A percentile compares a stretch with the other conserved stretches of the same genome.
phyloP scores from a whole-genome alignment of 495 filamentous ascomycete species.

The Polyplosphaeria fusca region DNA sequence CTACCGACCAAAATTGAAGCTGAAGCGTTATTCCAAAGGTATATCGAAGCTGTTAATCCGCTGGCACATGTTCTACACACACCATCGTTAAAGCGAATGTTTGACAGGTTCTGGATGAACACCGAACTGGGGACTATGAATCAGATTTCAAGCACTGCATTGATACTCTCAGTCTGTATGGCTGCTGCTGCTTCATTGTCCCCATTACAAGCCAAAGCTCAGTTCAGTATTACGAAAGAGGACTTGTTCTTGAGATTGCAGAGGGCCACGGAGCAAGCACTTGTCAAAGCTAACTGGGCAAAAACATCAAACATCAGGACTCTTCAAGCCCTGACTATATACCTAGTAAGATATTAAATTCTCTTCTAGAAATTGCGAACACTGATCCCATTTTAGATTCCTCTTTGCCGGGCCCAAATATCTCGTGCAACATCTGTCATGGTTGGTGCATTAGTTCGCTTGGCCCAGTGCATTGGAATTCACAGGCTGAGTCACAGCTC shows the following conservation, averaged over 20 bases:
- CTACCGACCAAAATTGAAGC: constrained; percentile 29
- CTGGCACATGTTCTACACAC: constrained; percentile 32
- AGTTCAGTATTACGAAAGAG: constrained; percentile 33
- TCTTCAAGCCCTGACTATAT: constrained; percentile 34
- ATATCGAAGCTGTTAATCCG: constrained; percentile 31
- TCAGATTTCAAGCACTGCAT: constrained; percentile 27
- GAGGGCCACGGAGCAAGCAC: constrained; percentile 27
- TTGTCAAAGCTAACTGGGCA: constrained; percentile 31
- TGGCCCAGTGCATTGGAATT: constrained; percentile 34
- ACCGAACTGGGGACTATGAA: constrained; percentile 29
- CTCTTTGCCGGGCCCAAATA: constrained; percentile 31
- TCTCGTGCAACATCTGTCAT: constrained; percentile 33
- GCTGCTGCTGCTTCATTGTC: constrained; percentile 31
- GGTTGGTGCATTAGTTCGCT: constrained; percentile 30
- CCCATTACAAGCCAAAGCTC: constrained; percentile 28
- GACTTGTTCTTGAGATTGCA: constrained; percentile 29
- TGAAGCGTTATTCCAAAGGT: constrained; percentile 25
- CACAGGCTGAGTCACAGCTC: constrained; percentile 26
- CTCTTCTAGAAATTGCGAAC: neutral
- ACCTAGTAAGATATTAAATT: constrained; percentile 21
- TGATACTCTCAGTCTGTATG: constrained; percentile 31
- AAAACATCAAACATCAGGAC: constrained; percentile 33
- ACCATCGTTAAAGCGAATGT: constrained; percentile 30
- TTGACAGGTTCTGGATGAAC: constrained; percentile 32
- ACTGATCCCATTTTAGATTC: constrained; percentile 23